Evolutionary conservation across 495 filamentous ascomycete genomes (phyloP).

Genomic region (Trichoderma asperelloides): DNA sequence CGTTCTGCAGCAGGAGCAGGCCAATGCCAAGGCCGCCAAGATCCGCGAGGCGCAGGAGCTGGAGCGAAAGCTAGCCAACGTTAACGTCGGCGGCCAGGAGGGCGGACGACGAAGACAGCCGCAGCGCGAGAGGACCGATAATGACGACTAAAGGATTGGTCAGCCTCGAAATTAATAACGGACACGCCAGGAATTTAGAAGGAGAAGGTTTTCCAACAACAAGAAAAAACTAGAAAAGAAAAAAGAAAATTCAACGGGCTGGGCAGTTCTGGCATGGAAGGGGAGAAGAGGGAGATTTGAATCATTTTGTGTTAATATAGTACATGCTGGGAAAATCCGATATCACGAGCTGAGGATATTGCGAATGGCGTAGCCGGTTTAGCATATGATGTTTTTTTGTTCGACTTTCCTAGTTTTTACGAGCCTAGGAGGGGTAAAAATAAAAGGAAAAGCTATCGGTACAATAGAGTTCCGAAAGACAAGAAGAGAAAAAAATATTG

Average conservation of each 20-base stretch:
- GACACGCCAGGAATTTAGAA: constrained; percentile 7
- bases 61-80: constrained; percentile 46
- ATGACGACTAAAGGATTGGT: constrained; percentile 29
- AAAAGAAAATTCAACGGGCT: constrained; percentile 9
- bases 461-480: neutral
- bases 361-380: constrained; percentile 8
- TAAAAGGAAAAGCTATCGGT: constrained; percentile 1
- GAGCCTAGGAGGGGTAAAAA: constrained; percentile 2
- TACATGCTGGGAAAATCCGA: neutral
- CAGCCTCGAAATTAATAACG: neutral
- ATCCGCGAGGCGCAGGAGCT: constrained; percentile 50
- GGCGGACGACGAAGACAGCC: constrained; percentile 21
- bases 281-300: constrained; percentile 2
- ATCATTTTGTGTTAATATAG: constrained; percentile 2
- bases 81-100: constrained; percentile 27
- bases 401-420: constrained; percentile 6
- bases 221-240: neutral
- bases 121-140: constrained; percentile 33
- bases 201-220: neutral
- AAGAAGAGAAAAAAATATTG: neutral
- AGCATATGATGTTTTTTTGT: constrained; percentile 8
- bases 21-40: constrained; percentile 50
- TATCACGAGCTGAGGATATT: constrained; percentile 6
- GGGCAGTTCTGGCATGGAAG: neutral
- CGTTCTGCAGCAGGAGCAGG: constrained; percentile 69